Evolutionary conservation across 2,329 filamentous ascomycete genomes (phyloP).

Genomic region (Rhynchosporium agropyri): DNA sequence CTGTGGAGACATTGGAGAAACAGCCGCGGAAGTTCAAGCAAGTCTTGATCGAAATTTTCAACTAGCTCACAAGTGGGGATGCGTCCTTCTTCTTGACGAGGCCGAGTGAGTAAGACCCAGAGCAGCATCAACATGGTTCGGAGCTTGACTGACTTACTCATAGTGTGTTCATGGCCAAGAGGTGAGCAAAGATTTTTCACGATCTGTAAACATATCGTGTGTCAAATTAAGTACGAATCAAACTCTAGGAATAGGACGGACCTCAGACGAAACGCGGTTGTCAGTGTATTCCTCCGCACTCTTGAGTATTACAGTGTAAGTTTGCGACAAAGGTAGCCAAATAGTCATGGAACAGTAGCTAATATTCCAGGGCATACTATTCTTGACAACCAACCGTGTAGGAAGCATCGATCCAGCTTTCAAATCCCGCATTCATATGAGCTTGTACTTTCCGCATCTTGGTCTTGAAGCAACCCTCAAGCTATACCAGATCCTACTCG

Average conservation of each 20-base stretch:
- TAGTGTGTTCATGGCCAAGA: no score
- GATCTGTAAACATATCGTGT: constrained; percentile 26
- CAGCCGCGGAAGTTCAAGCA: constrained; percentile 50
- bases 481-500: no score
- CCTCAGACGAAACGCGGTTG: no score
- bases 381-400: constrained; percentile 45
- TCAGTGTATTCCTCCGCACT: constrained; percentile 41
- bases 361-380: constrained; percentile 42
- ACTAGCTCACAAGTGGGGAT: constrained; percentile 73
- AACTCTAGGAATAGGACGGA: no score
- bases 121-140: constrained; percentile 36
- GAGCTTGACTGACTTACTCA: constrained; percentile 39
- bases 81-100: constrained; percentile 72
- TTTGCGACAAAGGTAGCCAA: no score
- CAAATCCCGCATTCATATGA: constrained; percentile 42
- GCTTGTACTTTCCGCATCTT: constrained; percentile 33
- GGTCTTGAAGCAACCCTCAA: no score
- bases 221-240: constrained; percentile 44
- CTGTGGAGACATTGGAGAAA: constrained; percentile 21
- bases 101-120: constrained; percentile 57
- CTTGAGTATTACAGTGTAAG: constrained; percentile 43
- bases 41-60: constrained; percentile 67
- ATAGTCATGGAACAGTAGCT: no score
- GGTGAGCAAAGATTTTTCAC: constrained; percentile 46
- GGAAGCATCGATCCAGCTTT: constrained; percentile 43